Conservation (phyloP, 805 yeast genomes). For the Pichia sporocuriosa region DNA sequence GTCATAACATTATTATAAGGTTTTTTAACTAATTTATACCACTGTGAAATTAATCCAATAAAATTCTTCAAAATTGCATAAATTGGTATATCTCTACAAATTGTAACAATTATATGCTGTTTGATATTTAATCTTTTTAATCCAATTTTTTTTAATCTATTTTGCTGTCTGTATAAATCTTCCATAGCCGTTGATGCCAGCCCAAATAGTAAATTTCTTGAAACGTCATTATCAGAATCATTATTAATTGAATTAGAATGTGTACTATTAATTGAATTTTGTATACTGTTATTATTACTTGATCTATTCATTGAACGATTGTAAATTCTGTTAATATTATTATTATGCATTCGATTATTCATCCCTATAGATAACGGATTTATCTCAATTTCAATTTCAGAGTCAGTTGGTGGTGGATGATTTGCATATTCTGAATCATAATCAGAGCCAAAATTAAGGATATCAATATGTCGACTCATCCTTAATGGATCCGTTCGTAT, state of each 20-base stretch:
- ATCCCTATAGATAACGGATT: neutral
- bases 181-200: constrained; percentile 24
- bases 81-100: constrained; percentile 73
- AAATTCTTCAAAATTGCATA: constrained; percentile 24
- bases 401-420: constrained; percentile 35
- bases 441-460: constrained; percentile 9
- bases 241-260: neutral
- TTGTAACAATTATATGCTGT: constrained; percentile 68
- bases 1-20: constrained; percentile 33
- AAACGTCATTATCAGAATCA: neutral
- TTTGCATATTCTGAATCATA: constrained; percentile 32
- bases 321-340: neutral
- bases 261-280: neutral
- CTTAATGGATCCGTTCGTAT: neutral
- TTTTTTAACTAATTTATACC: constrained; percentile 21
- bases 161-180: constrained; percentile 23
- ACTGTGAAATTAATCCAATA: constrained; percentile 22
- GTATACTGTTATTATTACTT: neutral
- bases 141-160: constrained; percentile 51
- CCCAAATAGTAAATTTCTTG: constrained; percentile 17
- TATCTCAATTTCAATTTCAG: constrained; percentile 22
- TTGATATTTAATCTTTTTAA: constrained; percentile 65
- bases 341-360: neutral
- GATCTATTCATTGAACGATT: constrained; percentile 1
- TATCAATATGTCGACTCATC: constrained; percentile 4